Conservation (phyloP, 2,329 filamentous ascomycete species). For the Cladobotryum mycophilum region DNA sequence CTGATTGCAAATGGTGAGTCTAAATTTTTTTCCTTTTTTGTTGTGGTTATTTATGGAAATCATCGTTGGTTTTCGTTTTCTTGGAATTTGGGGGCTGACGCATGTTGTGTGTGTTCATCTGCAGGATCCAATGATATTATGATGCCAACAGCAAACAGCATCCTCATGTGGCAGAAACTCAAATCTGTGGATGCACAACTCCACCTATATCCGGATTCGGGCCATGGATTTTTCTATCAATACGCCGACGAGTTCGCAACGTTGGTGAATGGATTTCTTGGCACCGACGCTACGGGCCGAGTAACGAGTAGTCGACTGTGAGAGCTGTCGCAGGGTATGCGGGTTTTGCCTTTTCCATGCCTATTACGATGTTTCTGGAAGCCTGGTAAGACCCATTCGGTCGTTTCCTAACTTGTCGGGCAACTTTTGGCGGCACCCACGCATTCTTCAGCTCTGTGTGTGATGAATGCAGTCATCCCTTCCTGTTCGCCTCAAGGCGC, state of each 20-base stretch:
- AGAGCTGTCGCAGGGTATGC: neutral
- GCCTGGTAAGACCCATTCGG: too few species aligned
- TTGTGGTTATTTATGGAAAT: neutral
- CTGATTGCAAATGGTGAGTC: slow-evolving; percentile 34
- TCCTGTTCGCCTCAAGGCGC: too few species aligned
- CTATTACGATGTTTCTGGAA: neutral
- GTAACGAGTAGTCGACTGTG: slow-evolving; percentile 3
- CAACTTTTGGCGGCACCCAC: too few species aligned
- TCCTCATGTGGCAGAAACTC: slow-evolving; percentile 31
- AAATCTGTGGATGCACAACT: slow-evolving; percentile 24
- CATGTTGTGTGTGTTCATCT: neutral
- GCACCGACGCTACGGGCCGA: neutral
- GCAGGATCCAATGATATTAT: slow-evolving; percentile 29
- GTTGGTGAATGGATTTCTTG: slow-evolving; percentile 28
- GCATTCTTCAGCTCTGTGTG: too few species aligned
- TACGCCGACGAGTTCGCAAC: slow-evolving; percentile 26
- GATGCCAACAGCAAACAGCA: slow-evolving; percentile 32
- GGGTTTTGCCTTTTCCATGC: slow-evolving; percentile 4
- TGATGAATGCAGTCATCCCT: too few species aligned
- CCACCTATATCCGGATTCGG: slow-evolving; percentile 30
- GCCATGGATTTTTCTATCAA: slow-evolving; percentile 31
- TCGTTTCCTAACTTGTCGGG: too few species aligned
- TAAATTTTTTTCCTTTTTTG: neutral
- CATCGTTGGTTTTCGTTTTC: neutral
- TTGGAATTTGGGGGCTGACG: neutral